A percentile compares a stretch with the other conserved stretches of the same genome.
phyloP scores from a whole-genome alignment of 2,329 filamentous ascomycete species.

The Dothideomycetes sp. region DNA sequence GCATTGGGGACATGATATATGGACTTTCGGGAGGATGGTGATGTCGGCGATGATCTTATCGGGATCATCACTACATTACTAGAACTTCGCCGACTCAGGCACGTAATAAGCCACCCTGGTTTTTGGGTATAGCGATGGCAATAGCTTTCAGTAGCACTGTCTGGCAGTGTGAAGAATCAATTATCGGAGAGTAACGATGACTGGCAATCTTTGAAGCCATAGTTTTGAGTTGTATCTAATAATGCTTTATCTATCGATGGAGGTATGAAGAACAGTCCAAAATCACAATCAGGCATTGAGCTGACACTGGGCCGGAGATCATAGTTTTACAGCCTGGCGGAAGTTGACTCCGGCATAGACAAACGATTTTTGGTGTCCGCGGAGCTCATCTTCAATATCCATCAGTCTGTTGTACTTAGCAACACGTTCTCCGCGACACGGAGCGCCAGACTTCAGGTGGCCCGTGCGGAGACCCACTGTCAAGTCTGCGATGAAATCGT shows the following conservation, averaged over 20 bases:
- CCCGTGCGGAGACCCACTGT: conserved; percentile 27
- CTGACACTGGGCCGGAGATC: too few species aligned
- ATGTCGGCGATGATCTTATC: background rate
- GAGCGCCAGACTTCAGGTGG: conserved; percentile 30
- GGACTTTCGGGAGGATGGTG: background rate
- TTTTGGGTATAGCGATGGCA: too few species aligned
- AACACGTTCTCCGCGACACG: conserved; percentile 29
- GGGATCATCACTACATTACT: conserved; percentile 1
- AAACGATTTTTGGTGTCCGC: conserved; percentile 12
- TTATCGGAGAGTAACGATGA: too few species aligned
- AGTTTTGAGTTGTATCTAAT: too few species aligned
- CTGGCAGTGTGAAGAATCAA: too few species aligned
- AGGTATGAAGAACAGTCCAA: too few species aligned
- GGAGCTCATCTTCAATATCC: conserved; percentile 29
- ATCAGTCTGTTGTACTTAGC: conserved; percentile 34
- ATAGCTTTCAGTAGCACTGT: too few species aligned
- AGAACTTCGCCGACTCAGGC: background rate
- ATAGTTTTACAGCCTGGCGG: background rate
- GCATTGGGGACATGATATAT: conserved; percentile 1
- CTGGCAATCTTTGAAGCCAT: too few species aligned
- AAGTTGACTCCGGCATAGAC: conserved; percentile 22
- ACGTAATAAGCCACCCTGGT: too few species aligned
- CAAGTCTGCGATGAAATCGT: conserved; percentile 34
- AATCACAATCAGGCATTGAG: too few species aligned
- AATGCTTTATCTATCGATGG: too few species aligned